These are phyloP conservation scores for Silybum marianum DNA, from an alignment of 129 eudicot species.

Conservation along the genomic window DNA sequence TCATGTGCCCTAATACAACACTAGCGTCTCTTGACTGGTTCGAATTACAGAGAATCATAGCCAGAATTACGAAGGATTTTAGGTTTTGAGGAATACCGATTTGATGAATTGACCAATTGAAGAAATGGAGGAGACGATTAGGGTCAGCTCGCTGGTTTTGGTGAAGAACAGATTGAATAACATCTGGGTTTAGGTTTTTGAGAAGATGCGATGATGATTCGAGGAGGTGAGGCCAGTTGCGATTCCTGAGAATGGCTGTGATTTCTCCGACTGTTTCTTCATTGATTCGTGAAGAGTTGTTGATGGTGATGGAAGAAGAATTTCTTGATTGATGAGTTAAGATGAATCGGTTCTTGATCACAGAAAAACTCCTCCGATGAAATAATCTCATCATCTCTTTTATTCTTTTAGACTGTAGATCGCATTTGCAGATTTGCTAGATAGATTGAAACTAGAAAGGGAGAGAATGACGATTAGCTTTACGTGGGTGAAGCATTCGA, in stretches of 20 bases:
- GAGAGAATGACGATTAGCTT: not conserved
- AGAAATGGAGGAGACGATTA: conserved; percentile 68
- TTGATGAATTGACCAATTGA: conserved; percentile 63
- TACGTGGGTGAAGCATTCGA: conserved; percentile 25
- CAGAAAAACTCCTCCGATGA: not conserved
- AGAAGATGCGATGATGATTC: conserved; percentile 53
- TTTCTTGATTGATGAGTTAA: conserved; percentile 22
- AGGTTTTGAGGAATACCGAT: conserved; percentile 63
- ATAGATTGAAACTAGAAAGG: not conserved
- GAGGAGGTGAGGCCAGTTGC: conserved; percentile 58
- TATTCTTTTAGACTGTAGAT: not conserved
- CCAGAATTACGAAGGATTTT: conserved; percentile 51
- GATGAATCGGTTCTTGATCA: conserved; percentile 28
- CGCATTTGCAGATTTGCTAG: conserved; percentile 29
- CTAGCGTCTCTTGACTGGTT: conserved; percentile 44
- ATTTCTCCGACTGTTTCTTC: conserved; percentile 53
- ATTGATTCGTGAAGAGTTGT: conserved; percentile 30
- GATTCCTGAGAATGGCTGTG: conserved; percentile 49
- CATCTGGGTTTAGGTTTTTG: conserved; percentile 55
- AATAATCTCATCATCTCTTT: conserved; percentile 31
- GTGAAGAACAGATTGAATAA: conserved; percentile 67
- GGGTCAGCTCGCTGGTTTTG: conserved; percentile 48
- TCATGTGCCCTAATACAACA: conserved; percentile 51
- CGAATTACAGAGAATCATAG: conserved; percentile 46
- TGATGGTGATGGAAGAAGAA: conserved; percentile 3